A percentile compares a stretch with the other conserved stretches of the same genome.
These are phyloP conservation scores for Calonectria ilicicola DNA, from an alignment of 2,329 filamentous ascomycete species.

Conservation along the genomic window DNA sequence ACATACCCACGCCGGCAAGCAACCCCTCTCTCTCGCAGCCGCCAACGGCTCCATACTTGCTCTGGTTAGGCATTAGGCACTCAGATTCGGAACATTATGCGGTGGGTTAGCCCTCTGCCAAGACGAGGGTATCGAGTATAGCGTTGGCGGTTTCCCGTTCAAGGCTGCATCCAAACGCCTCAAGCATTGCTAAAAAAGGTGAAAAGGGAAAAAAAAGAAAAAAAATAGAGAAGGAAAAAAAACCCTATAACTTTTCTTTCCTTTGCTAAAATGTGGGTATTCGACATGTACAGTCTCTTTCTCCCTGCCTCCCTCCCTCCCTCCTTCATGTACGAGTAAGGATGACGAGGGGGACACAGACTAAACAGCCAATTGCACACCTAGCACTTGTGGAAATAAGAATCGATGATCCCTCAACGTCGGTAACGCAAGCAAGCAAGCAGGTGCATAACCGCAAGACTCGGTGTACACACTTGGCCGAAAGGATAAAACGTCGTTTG, in stretches of 20 bases:
- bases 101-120: slow-evolving; percentile 36
- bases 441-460: not conserved
- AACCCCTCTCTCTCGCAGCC: not conserved
- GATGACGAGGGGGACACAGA: not conserved
- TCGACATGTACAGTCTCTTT: not conserved
- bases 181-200: not conserved
- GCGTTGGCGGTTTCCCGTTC: slow-evolving; percentile 19
- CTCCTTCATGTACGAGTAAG: not conserved
- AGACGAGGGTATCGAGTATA: slow-evolving; percentile 30
- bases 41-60: slow-evolving; percentile 19
- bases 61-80: slow-evolving; percentile 32
- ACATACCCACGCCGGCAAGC: not conserved
- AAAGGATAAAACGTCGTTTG: slow-evolving; percentile 3
- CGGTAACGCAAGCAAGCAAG: slow-evolving; percentile 5
- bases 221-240: not conserved
- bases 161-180: slow-evolving; percentile 7
- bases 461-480: slow-evolving; percentile 5
- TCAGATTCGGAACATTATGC: slow-evolving; percentile 41
- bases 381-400: not conserved
- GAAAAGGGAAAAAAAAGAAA: not conserved
- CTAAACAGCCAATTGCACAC: not conserved
- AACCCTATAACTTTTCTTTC: too few relatives aligned
- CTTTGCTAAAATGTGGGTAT: not conserved
- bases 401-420: not conserved
- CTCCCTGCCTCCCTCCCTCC: not conserved